Evolutionary conservation across 495 filamentous ascomycete genomes (phyloP), one percentile per base, ranked within the genome.

Genomic region (Choiromyces venosus): DNA sequence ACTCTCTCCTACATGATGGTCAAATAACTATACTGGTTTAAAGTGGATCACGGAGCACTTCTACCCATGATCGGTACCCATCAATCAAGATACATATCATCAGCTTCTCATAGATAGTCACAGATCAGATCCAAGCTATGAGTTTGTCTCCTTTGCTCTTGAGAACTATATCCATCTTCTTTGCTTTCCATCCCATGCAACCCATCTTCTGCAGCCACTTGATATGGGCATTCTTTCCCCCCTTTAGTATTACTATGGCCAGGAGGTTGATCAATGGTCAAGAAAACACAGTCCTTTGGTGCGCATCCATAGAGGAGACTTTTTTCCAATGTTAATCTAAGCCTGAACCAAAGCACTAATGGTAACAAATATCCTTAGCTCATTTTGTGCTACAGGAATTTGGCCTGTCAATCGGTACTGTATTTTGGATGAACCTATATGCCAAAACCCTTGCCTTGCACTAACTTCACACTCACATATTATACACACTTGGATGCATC

Each of bases 41-140:
- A n/a, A 33, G 10, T 71, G 73, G 73, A 19, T 73, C 14, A 73
- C 75, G 37, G n/a, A 70, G 19, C 46, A 76, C 67, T 71, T 71
- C 65, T 12, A 40, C 14, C 8, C 38, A 8, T 10, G 9, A 10
- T 10, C 3, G 1, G 14, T 10, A 40, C 3, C 19, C 10, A 16
- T 42, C 56, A 12, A 46, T 38, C 8, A 33, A 46, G 42, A 19
- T 37, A 10, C 19, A 37, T 8, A 65, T 39, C 21, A 56, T 18
- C 56, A 71, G 6, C 38, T 71, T 9, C 70, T 74, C 42, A 37
- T 74, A 37, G 56, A 74, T 44, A 64, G 73, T 2, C 68, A 74
- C 38, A 42, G 21, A 2, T 74, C 73, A 8, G 37, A 74, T 67
- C 21, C 46, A 37, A 25, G 9, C 25, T 71, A 64, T 67, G 56